These are phyloP conservation scores for Spiromastix sp. DNA, from an alignment of 2,329 filamentous ascomycete species.

Conservation along the genomic window DNA sequence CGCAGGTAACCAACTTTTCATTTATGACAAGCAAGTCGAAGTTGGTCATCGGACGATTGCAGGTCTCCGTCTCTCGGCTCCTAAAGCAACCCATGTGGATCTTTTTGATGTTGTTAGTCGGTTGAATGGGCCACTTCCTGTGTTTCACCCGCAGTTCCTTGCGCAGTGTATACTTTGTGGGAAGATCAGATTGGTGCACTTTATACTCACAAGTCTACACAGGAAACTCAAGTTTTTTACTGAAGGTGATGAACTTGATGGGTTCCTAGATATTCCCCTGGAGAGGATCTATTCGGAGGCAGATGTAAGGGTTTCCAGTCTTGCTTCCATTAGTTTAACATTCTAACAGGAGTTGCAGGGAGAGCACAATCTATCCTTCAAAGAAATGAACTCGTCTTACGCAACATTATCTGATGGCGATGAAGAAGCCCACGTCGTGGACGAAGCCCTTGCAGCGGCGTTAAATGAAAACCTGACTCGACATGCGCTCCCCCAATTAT, in stretches of 20 bases:
- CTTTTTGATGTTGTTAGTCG: slow-evolving; percentile 73
- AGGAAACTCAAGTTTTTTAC: slow-evolving; percentile 72
- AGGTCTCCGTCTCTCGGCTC: slow-evolving; percentile 40
- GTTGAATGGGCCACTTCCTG: slow-evolving; percentile 75
- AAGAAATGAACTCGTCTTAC: slow-evolving; percentile 42
- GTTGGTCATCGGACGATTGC: slow-evolving; percentile 50
- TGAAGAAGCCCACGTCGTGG: slow-evolving; percentile 54
- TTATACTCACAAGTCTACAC: slow-evolving; percentile 61
- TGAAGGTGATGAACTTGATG: slow-evolving; percentile 69
- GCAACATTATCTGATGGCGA: slow-evolving; percentile 40
- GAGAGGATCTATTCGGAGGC: slow-evolving; percentile 39
- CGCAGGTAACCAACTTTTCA: slow-evolving; percentile 81
- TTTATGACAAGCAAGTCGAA: slow-evolving; percentile 68
- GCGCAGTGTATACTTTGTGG: slow-evolving; percentile 78
- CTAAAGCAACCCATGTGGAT: slow-evolving; percentile 46
- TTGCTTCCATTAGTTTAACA: neutral
- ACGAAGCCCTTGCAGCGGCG: slow-evolving; percentile 56
- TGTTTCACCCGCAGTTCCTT: slow-evolving; percentile 87
- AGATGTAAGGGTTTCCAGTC: slow-evolving; percentile 26
- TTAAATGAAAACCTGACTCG: slow-evolving; percentile 70
- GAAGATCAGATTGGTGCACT: slow-evolving; percentile 60
- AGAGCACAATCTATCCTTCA: slow-evolving; percentile 32
- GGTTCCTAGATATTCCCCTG: slow-evolving; percentile 54
- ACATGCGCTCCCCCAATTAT: slow-evolving; percentile 67
- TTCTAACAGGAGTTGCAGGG: slow-evolving; percentile 15